Conservation (phyloP, 2,329 filamentous ascomycete genomes). For the Gaeumannomyces sp. region DNA sequence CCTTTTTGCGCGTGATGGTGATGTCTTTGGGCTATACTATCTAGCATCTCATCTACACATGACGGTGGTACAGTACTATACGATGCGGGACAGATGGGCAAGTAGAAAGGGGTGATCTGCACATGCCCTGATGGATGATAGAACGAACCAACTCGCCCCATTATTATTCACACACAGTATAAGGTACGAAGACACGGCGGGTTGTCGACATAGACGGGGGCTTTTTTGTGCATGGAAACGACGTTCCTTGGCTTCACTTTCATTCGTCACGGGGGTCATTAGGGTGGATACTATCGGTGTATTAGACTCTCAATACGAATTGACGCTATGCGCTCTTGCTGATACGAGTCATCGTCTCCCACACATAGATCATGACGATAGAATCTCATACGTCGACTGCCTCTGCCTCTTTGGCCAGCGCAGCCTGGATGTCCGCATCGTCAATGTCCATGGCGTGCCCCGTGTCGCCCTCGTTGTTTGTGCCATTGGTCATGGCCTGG, state of each 20-base stretch:
- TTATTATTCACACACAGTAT: no score
- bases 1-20: neutral
- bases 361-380: neutral
- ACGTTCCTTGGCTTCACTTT: neutral
- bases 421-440: neutral
- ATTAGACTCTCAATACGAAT: neutral
- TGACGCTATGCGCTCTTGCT: neutral
- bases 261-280: neutral
- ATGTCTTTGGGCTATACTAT: neutral
- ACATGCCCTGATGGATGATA: neutral
- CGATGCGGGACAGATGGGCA: no score
- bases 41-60: neutral
- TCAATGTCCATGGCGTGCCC: neutral
- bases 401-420: neutral
- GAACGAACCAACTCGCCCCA: neutral
- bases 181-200: no score
- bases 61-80: neutral
- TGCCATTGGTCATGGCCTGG: neutral
- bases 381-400: neutral
- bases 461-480: neutral
- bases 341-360: neutral
- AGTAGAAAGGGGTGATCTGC: neutral
- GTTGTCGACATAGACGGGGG: neutral
- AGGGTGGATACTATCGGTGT: neutral
- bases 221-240: neutral